These are phyloP conservation scores for Lactuca sativa DNA, from an alignment of 129 eudicot genomes.

Conservation along the genomic window DNA sequence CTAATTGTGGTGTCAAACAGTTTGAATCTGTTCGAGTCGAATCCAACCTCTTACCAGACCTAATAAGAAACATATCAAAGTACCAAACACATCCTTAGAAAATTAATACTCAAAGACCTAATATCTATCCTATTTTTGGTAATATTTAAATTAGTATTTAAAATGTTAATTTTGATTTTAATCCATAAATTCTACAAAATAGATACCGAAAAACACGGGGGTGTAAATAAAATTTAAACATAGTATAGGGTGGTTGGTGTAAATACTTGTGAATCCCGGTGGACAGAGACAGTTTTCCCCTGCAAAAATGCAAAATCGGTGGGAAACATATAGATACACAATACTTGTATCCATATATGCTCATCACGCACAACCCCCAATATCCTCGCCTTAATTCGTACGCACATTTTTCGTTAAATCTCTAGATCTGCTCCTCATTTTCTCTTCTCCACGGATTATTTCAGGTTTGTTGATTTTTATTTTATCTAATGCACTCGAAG, in stretches of 20 bases:
- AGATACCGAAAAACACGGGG: neutral
- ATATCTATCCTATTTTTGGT: neutral
- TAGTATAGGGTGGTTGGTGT: conserved; percentile 12
- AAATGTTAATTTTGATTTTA: no score
- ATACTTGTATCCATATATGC: conserved; percentile 7
- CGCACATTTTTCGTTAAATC: conserved; percentile 13
- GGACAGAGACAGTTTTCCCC: neutral
- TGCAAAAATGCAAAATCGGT: conserved; percentile 18
- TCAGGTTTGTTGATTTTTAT: conserved; percentile 23
- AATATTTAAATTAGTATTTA: no score
- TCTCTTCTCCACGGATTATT: conserved; percentile 16
- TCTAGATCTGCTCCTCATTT: conserved; percentile 20
- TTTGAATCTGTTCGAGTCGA: no score
- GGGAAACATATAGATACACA: conserved; percentile 22
- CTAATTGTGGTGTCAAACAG: no score
- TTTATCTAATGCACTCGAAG: neutral
- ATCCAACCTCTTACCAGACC: no score
- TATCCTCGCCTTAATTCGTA: neutral
- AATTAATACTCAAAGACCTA: neutral
- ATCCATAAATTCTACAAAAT: neutral
- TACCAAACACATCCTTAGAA: no score
- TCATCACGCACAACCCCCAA: conserved; percentile 12
- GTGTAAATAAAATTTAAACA: neutral
- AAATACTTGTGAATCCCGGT: neutral
- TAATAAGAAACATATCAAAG: no score